These are phyloP conservation scores for Kentomonas sorsogonicus DNA, from an alignment of 208 protist genomes.

Conservation along the genomic window DNA sequence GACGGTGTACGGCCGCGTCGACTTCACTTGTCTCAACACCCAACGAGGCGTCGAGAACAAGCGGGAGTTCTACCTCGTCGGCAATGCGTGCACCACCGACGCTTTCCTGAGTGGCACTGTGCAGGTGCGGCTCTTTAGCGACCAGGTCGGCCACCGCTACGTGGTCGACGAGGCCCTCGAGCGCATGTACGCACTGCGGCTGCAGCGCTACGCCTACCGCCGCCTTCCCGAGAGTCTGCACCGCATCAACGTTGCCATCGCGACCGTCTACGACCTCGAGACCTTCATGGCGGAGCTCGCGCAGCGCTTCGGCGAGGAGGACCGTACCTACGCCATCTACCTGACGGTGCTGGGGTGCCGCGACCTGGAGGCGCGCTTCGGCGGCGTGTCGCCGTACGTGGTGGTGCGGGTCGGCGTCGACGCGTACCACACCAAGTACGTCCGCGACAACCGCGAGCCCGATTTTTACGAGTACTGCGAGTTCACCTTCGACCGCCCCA, in stretches of 20 bases:
- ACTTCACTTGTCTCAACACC: conserved; percentile 75
- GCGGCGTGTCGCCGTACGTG: conserved; percentile 65
- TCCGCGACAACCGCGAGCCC: conserved; percentile 57
- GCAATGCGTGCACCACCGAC: conserved; percentile 44
- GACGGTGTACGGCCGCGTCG: conserved; percentile 66
- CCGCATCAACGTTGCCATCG: conserved; percentile 61
- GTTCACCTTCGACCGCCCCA: conserved; percentile 53
- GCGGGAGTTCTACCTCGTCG: conserved; percentile 59
- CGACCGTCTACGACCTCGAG: conserved; percentile 81
- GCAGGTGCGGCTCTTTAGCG: conserved; percentile 50
- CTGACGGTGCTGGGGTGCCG: conserved; percentile 74
- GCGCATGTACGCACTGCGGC: conserved; percentile 48
- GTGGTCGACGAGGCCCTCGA: conserved; percentile 42
- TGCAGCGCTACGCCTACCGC: conserved; percentile 57
- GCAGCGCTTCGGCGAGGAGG: conserved; percentile 55
- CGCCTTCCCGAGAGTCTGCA: conserved; percentile 66
- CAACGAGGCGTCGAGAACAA: conserved; percentile 54
- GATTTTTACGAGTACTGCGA: conserved; percentile 84
- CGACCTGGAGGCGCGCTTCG: conserved; percentile 39
- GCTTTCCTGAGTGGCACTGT: conserved; percentile 78
- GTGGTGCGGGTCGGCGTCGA: conserved; percentile 67
- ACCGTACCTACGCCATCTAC: conserved; percentile 63
- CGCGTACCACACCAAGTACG: conserved; percentile 57
- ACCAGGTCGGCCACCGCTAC: conserved; percentile 65
- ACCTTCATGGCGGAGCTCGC: conserved; percentile 68